phyloP scores from a whole-genome alignment of 441 rosid species.

The Monsonia emarginata region DNA sequence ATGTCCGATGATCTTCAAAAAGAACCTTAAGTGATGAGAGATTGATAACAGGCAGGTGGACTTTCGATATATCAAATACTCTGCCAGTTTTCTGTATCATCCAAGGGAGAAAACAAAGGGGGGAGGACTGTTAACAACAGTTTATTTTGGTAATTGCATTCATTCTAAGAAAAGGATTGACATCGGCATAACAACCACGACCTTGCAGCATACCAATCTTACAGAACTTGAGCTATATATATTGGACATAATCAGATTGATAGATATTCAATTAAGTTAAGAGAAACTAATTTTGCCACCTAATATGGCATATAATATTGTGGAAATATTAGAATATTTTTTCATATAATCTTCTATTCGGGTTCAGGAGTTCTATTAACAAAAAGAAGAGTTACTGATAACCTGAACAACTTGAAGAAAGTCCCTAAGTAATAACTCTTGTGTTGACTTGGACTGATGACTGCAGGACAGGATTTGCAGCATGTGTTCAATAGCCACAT shows the following conservation, averaged over 20 bases:
- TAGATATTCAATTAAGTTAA: not conserved
- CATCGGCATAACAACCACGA: not conserved
- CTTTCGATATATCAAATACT: constrained; percentile 63
- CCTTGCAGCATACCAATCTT: not conserved
- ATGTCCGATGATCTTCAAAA: constrained; percentile 91
- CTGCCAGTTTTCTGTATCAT: constrained; percentile 69
- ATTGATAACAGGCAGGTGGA: constrained; percentile 70
- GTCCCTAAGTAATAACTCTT: constrained; percentile 74
- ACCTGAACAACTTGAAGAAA: constrained; percentile 84
- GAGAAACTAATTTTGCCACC: not conserved
- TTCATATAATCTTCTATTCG: not conserved
- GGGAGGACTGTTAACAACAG: not conserved
- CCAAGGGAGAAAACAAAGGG: constrained; percentile 16
- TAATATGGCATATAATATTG: not conserved
- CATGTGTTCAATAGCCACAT: constrained; percentile 72
- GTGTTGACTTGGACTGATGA: constrained; percentile 81
- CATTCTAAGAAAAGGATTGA: not conserved
- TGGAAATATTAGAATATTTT: not conserved
- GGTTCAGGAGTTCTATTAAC: constrained; percentile 14
- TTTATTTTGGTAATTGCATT: not conserved
- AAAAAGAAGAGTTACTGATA: constrained; percentile 10
- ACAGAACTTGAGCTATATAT: not conserved
- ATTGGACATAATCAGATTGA: not conserved
- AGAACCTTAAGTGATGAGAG: constrained; percentile 67
- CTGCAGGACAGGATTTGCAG: constrained; percentile 75